Conservation (phyloP, 1,284 basidiomycete species). For the Ceratorhiza oryzae-sativae region DNA sequence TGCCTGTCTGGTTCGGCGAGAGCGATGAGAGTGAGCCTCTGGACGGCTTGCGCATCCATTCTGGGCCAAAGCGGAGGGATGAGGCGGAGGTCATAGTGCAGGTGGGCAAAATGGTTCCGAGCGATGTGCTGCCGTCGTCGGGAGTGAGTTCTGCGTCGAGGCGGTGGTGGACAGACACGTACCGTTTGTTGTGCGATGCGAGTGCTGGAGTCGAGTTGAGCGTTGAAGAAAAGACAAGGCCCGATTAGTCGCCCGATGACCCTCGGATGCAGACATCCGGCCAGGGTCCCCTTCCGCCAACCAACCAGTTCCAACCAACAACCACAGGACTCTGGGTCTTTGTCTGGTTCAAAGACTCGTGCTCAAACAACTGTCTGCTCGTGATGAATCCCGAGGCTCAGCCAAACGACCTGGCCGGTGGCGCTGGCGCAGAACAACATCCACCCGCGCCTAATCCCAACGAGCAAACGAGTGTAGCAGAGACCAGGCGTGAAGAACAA, state of each 20-base stretch:
- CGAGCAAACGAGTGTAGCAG: neutral
- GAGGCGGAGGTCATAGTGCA: constrained; percentile 66
- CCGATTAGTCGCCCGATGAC: constrained; percentile 20
- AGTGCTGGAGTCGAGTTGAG: constrained; percentile 21
- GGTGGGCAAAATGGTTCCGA: constrained; percentile 11
- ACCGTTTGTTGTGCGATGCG: constrained; percentile 21
- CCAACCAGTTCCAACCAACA: constrained; percentile 10
- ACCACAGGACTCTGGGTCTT: neutral
- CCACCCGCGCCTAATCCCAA: neutral
- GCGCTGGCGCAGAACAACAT: neutral
- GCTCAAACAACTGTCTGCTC: no score
- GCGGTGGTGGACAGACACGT: neutral
- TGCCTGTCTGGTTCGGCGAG: constrained; percentile 60
- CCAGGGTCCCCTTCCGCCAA: neutral
- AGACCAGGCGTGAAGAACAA: neutral
- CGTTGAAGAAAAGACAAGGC: constrained; percentile 33
- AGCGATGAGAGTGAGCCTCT: constrained; percentile 50
- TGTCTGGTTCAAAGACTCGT: neutral
- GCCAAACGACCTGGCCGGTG: neutral
- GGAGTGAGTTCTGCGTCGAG: neutral
- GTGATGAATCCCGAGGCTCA: constrained; percentile 11
- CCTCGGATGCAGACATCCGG: constrained; percentile 23
- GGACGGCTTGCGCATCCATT: constrained; percentile 82
- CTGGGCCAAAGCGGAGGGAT: constrained; percentile 85
- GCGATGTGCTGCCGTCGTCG: neutral